Conservation (phyloP, 306 rosid species). For the Carpinus viminea region DNA sequence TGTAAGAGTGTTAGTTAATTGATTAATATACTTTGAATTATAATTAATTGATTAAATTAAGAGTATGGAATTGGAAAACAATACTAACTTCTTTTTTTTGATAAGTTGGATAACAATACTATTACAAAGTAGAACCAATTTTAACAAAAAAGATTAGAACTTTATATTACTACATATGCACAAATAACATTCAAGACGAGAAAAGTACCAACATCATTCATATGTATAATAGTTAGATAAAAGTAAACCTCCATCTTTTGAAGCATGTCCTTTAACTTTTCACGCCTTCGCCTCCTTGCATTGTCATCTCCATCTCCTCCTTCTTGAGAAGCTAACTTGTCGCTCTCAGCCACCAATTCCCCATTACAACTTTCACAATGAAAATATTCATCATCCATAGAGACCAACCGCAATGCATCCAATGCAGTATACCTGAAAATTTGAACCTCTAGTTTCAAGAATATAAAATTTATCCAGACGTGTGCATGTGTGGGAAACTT, state of each 20-base stretch:
- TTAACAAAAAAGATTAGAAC: conserved; percentile 4
- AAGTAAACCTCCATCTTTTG: conserved; percentile 76
- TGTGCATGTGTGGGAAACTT: not conserved
- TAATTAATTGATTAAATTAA: too few species aligned
- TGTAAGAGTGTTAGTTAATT: conserved; percentile 17
- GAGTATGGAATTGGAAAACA: too few species aligned
- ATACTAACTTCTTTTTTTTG: too few species aligned
- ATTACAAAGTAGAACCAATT: conserved; percentile 16
- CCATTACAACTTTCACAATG: conserved; percentile 93
- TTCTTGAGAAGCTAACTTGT: conserved; percentile 83
- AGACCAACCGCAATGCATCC: conserved; percentile 82
- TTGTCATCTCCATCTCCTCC: conserved; percentile 90
- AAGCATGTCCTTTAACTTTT: conserved; percentile 84
- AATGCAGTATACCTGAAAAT: conserved; percentile 79
- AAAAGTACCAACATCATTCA: conserved; percentile 3
- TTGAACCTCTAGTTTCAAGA: conserved; percentile 19
- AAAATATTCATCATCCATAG: conserved; percentile 83
- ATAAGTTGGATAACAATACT: conserved; percentile 12
- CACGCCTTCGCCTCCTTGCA: conserved; percentile 80
- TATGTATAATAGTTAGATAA: conserved; percentile 8
- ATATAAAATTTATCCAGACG: not conserved
- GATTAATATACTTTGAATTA: not conserved
- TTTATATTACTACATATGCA: not conserved
- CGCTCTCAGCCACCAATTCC: conserved; percentile 85
- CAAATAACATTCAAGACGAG: conserved; percentile 11